Base-by-base conservation (phyloP, 495 filamentous ascomycete genomes). In the Aspergillus homomorphus region DNA sequence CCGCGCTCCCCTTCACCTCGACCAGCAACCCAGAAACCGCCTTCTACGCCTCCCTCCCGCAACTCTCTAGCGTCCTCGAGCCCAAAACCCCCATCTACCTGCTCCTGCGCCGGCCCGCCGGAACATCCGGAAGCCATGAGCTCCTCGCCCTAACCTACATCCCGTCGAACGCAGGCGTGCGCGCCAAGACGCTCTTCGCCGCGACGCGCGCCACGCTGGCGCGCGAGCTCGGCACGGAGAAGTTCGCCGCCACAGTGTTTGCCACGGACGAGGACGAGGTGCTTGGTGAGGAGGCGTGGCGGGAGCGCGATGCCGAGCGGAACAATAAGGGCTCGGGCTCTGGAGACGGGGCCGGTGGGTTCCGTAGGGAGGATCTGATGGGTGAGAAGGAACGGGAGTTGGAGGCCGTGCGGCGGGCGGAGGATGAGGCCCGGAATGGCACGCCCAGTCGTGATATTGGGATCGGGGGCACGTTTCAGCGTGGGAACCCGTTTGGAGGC, bases 141-240 rank as follows among this genome's bases (percentile, higher is more conserved):
- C 85, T 94, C 59, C 73, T 91, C 53, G 89, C 89, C 46, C 76
- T 97, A 45, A 92, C 94, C 28, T 97, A 96, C 69, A 89, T 98
- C 45, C 94, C 94, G 3, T 90, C 91, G 68, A 73, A 87, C 54
- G 93, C 94, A 5, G 89, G 89, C 18, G 94, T 98, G 42, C 87
- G 94, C 43, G 88, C 93, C 63, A 98, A 98, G 82, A 98, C 92
- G 80, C 83, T 98, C 51, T 96, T 97, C 73, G 93, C 94, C 33
- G 84, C 89, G 43, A 96, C 94, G 18, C 84, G 92, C 42, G 78
- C 92, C 54, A 92, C 91, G 0, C 80, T 98, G 12, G 78, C 87
- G 43, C 82, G 93, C 44, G 93, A 96, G 74, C 80, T 98, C 16
- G 94, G 94, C 48, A 86, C 84, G 20, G 94, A 98, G 73, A 86